Evolutionary conservation across 257 asterid genomes (phyloP), one percentile per base, ranked within the genome.

Genomic region (Craterostigma plantagineum): DNA sequence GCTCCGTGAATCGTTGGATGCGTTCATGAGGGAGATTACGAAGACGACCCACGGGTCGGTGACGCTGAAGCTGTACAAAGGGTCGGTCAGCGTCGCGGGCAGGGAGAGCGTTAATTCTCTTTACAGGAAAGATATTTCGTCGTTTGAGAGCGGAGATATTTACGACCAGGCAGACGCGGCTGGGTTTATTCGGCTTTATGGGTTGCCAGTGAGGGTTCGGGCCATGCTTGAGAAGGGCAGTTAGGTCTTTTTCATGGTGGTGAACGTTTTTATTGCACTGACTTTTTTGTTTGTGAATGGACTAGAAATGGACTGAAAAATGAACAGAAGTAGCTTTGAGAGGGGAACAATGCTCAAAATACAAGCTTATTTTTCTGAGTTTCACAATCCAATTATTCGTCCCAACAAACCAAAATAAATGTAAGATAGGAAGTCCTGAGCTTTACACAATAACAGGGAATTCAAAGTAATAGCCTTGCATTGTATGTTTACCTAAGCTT

Each of bases 111-210:
- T 86, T 8, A 54, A 66, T 43, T 79, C 86, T 46, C 61, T 87
- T 13, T 87, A 87, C 69, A 58, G 93, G 47, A 70, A 82, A 48
- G 95, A 87, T 53, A 82, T 82, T 18, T 82, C 95, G 2, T 87
- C 98, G 0, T 87, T 87, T 14, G 98, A 87, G 75, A 87, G 83
- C 42, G 95, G 93, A 1, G 68, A 81, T 3, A 78, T 78, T 39
- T 86, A 81, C 61, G 55, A 86, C 59, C 97, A 86, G 46, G 95
- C 92, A 0, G 97, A 86, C 57, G 93, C 95, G 14, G 97, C 93
- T 13, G 95, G 97, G 13, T 86, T 86, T 58, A 86, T 86, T 6
- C 63, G 79, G 38, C 90, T 86, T 12, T 86, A 75, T 18, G 95
- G 96, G 10, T 60, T 86, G 60, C 97, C 93, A 7, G 78, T 64